Percentiles rank a stretch among this genome's conserved stretches.
Evolutionary conservation across 148 eudicot genomes (phyloP).

Genomic region (Cornus controversa): DNA sequence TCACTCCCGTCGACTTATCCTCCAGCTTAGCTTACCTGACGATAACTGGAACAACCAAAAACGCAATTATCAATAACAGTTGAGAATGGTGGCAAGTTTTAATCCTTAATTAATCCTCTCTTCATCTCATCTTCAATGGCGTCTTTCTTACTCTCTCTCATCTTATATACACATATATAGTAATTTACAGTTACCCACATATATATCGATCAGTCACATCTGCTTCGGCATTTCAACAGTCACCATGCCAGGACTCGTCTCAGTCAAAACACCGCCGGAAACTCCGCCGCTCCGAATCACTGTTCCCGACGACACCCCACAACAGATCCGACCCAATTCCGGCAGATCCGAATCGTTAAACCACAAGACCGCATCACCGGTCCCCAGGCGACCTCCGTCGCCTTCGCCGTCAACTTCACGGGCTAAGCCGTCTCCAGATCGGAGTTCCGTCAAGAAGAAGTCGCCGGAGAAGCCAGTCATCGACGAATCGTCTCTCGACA

Average conservation of each 20-base stretch:
- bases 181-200: background rate
- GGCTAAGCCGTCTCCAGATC: slow-evolving; percentile 79
- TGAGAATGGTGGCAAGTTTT: slow-evolving; percentile 23
- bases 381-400: slow-evolving; percentile 56
- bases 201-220: background rate
- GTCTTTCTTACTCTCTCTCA: background rate
- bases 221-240: background rate
- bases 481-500: slow-evolving; percentile 80
- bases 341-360: slow-evolving; percentile 33
- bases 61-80: slow-evolving; percentile 4
- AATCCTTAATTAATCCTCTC: slow-evolving; percentile 13
- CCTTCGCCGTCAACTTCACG: slow-evolving; percentile 88
- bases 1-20: too few species aligned
- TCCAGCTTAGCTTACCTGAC: too few species aligned
- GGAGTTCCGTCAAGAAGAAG: slow-evolving; percentile 72
- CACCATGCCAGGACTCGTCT: slow-evolving; percentile 79
- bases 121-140: background rate
- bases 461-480: slow-evolving; percentile 43
- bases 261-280: slow-evolving; percentile 75
- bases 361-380: slow-evolving; percentile 47
- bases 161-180: background rate
- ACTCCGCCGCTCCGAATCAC: slow-evolving; percentile 53
- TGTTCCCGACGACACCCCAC: slow-evolving; percentile 26
- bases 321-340: slow-evolving; percentile 45
- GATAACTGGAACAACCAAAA: too few species aligned